Evolutionary conservation across 2,329 filamentous ascomycete genomes (phyloP), one percentile per base, ranked within the genome.

Genomic region (Dactylellina parvicollis): DNA sequence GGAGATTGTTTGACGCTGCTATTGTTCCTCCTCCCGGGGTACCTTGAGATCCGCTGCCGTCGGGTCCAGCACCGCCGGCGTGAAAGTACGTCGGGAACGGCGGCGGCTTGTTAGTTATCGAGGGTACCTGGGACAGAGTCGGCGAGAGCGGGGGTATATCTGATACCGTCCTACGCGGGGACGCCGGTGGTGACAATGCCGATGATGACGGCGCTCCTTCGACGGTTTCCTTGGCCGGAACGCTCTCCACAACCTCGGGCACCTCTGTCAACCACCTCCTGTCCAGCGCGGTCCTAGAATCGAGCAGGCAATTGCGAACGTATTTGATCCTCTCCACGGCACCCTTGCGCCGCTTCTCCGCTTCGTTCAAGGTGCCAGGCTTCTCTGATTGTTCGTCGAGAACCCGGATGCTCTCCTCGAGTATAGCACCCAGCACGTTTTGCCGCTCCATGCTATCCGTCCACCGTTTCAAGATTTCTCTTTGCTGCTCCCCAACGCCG

Each of bases 281-380:
- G 61, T 76, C 74, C 26, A 77, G 30, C 10, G 36, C 36, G 14
- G 62, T 75, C 22, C 55, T 69, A 12, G 69, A 64, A 52, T 78
- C 76, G 12, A 69, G 52, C 24, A 78, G 55, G 54, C 76, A 78
- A 30, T 72, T 76, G 22, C 71, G 71, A 20, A 78, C 76, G 38
- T 76, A 74, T 52, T 69, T 75, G 22, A 78, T 38, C 47, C 73
- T 59, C 32, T 73, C 64, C 2, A 77, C 26, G 0, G 76, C 75
- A 26, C 44, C 67, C n/a, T 64, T 69, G 28, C 54, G 67, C 20
- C 57, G 28, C 34, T 36, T 46, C 10, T 20, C 52, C 2, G n/a
- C 7, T 32, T 46, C 54, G 14, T 32, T 16, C 9, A 24, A 22
- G 16, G 52, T 54, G 28, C 52, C 28, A 52, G 14, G 3, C 54